Conservation (phyloP, 371 early-diverging fungal species). For the Mucor racemosus region DNA sequence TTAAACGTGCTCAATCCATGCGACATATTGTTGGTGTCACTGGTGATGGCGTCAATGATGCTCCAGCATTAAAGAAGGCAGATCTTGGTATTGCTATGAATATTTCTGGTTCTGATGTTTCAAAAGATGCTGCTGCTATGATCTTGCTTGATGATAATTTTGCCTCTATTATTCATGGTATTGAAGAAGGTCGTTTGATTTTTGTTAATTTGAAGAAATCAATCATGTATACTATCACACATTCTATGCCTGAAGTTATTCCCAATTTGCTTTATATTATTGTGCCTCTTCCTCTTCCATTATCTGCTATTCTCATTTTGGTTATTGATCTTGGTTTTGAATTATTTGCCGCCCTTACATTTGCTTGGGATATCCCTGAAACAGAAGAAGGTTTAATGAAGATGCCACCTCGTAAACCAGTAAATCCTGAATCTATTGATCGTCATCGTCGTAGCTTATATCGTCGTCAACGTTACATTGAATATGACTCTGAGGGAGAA, state of each 20-base stretch:
- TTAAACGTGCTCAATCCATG: constrained; percentile 43
- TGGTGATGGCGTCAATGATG: constrained; percentile 98
- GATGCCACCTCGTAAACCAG: constrained; percentile 88
- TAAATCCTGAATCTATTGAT: constrained; percentile 73
- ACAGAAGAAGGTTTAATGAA: constrained; percentile 79
- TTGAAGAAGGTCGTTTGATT: constrained; percentile 94
- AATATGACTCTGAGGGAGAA: constrained; percentile 53
- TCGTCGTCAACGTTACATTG: constrained; percentile 49
- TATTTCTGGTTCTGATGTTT: constrained; percentile 91
- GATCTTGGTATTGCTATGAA: constrained; percentile 98
- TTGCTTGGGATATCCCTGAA: constrained; percentile 95
- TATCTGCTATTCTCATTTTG: constrained; percentile 85
- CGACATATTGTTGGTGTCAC: constrained; percentile 59
- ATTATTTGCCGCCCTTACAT: constrained; percentile 82
- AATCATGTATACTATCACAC: constrained; percentile 90
- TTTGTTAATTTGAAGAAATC: constrained; percentile 95
- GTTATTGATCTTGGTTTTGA: constrained; percentile 95
- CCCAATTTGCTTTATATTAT: constrained; percentile 84
- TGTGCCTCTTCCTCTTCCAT: constrained; percentile 87
- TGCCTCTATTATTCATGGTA: constrained; percentile 85
- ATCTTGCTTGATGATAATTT: constrained; percentile 96
- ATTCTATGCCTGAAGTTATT: constrained; percentile 85
- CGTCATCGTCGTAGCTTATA: constrained; percentile 62
- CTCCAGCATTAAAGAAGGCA: constrained; percentile 93
- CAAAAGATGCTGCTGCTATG: constrained; percentile 98